Base-by-base conservation (phyloP, 139 green algal species). In the Auxenochlorella protothecoides region DNA sequence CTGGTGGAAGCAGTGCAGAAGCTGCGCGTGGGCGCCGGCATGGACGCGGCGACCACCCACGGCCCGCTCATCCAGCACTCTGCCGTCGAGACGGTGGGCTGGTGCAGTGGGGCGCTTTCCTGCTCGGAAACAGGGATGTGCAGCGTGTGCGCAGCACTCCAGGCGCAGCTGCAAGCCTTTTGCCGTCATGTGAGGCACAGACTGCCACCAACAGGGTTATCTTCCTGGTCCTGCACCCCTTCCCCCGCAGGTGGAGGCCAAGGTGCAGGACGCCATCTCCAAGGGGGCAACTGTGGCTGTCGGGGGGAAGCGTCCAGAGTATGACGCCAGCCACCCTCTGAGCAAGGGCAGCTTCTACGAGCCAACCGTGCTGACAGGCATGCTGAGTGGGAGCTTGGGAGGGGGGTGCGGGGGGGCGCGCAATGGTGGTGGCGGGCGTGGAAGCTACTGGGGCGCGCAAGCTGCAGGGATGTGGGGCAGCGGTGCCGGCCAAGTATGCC, bases 251-350 rank as follows among this genome's bases (percentile, higher is more conserved):
- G 73, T 89, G 44, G 61, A 83, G 60, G 82, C 62, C 5, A 89
- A 95, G 73, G 90, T 97, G 53, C 61, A 78, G 10, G 93, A 98
- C 69, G 93, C 93, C 5, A 66, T 96, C 66, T n/a, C 73, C 54
- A 90, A 92, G 78, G 93, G 93, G 9, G 93, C 81, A 6, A 77
- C 74, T 66, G 69, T 86, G n/a, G 66, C 90, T 12, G 72, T 57
- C 15, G 93, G 93, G 12, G 92, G 93, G n/a, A 69, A 59, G 2
- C 66, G 69, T 56, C 78, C 86, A 2, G 65, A 75, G 5, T 72
- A 72, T 67, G 67, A 75, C 83, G 72, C 14, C 68, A 14, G 73
- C 53, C n/a, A 74, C 5, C 63, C 73, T 15, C 78, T 85, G 13
- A 51, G 64, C 15, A 76, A 74, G 60, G 90, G 89, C 57, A 84